Evolutionary conservation across 345 rosid genomes (phyloP), one percentile per base, ranked within the genome.

Genomic region (Conringia planisiliqua): DNA sequence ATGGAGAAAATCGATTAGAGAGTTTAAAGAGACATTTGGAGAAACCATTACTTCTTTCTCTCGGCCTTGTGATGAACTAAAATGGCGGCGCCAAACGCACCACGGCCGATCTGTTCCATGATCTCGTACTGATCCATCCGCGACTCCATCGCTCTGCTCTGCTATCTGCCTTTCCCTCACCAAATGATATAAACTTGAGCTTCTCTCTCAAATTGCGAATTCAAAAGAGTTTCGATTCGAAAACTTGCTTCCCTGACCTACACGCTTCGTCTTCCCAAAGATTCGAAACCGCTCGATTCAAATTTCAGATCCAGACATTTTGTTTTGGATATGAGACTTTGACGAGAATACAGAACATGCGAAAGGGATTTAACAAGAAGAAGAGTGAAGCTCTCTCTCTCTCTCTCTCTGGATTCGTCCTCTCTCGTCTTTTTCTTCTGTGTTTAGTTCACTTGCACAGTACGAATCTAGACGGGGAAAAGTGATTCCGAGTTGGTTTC

Each of bases 101-200:
- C 99, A 26, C 99, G 90, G 7, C 97, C 99, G 84, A 95, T 92
- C 91, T 92, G 99, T 75, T 92, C 99, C 97, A 95, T 95, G 83
- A 95, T 86, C 89, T 95, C 99, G 50, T 95, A 95, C 70, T 86
- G 97, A 88, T 95, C 99, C 99, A 95, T 95, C 38, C 97, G 84
- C 32, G 99, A 95, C 86, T 92, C 97, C 93, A 92, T 86, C 61
- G 46, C 79, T 74, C 51, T 9, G 40, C 76, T 22, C 1, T 27
- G 30, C 3, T 27, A 2, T 27, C 51, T 46, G 7, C 33, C 33
- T 6, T 30, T 50, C 0, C 27, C 6, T 58, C 10, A 39, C 71
- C 52, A 17, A 61, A 17, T 39, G 50, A 30, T 30, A 58, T 57
- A 51, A 54, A 30, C 55, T 72, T 70, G 13, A 64, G 3, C 55